These are phyloP conservation scores for Verticillium isaacii DNA, from an alignment of 2,329 filamentous ascomycete species.

Conservation along the genomic window DNA sequence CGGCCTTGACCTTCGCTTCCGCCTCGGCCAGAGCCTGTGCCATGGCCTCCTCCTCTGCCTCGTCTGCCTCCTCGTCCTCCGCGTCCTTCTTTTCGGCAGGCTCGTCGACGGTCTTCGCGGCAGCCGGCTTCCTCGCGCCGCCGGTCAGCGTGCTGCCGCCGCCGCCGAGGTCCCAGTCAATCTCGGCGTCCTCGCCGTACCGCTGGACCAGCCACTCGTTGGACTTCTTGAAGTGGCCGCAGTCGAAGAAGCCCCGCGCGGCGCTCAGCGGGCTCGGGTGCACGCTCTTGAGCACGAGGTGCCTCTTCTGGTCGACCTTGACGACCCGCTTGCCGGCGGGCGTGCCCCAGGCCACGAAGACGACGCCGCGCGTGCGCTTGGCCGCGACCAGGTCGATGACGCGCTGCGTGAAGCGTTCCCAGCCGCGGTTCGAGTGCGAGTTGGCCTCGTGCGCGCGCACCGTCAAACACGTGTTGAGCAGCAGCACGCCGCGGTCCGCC, in stretches of 20 bases:
- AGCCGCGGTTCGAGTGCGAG: conserved; percentile 79
- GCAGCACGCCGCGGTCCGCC: conserved; percentile 87
- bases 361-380: conserved; percentile 73
- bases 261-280: conserved; percentile 95
- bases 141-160: neutral
- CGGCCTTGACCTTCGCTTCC: conserved; percentile 5
- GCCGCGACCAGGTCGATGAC: conserved; percentile 83
- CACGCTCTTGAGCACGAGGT: conserved; percentile 79
- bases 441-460: conserved; percentile 87
- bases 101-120: conserved; percentile 10
- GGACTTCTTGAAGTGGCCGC: conserved; percentile 73
- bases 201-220: conserved; percentile 78
- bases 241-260: conserved; percentile 74
- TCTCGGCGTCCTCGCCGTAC: conserved; percentile 74
- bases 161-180: conserved; percentile 71
- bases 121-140: conserved; percentile 8
- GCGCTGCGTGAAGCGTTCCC: conserved; percentile 89
- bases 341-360: conserved; percentile 91
- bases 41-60: conserved; percentile 8
- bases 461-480: conserved; percentile 93
- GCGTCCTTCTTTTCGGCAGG: conserved; percentile 7
- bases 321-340: conserved; percentile 76
- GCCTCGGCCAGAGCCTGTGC: neutral
- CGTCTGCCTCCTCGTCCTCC: conserved; percentile 7
- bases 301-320: conserved; percentile 66